phyloP scores from a whole-genome alignment of 2,329 filamentous ascomycete genomes.

The Fusarium sp. region DNA sequence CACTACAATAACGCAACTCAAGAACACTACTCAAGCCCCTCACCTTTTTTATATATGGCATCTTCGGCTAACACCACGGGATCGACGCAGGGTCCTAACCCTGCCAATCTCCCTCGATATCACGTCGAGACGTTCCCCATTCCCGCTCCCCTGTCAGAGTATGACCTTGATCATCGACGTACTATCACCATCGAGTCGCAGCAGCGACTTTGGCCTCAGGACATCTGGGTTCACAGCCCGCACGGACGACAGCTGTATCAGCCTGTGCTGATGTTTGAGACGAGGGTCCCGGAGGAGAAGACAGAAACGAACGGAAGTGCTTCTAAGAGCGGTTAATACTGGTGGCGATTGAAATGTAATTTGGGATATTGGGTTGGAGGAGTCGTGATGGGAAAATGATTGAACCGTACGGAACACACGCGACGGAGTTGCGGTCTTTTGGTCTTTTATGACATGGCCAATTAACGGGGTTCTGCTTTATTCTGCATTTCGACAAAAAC shows the following conservation, averaged over 20 bases:
- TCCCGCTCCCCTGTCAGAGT: neutral
- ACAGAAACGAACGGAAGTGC: neutral
- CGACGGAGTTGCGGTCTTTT: neutral
- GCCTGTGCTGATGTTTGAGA: neutral
- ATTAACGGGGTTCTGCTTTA: neutral
- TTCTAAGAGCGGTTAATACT: neutral
- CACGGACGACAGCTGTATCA: slow-evolving; percentile 22
- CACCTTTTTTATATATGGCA: neutral
- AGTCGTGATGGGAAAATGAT: neutral
- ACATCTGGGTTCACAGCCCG: slow-evolving; percentile 28
- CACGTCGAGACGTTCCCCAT: neutral
- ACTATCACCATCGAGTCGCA: slow-evolving; percentile 5
- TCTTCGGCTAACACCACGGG: neutral
- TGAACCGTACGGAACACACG: neutral
- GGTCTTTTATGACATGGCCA: neutral
- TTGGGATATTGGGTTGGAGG: no score
- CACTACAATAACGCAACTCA: neutral
- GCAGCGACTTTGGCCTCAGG: slow-evolving; percentile 11
- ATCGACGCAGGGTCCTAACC: neutral
- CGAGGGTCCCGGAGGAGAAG: neutral
- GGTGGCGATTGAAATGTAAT: neutral
- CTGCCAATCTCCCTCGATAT: neutral
- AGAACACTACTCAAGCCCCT: no score
- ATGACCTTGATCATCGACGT: slow-evolving; percentile 2
- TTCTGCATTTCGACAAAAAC: neutral